phyloP scores from a whole-genome alignment of 2,329 filamentous ascomycete species.

The Colletotrichum sublineola region DNA sequence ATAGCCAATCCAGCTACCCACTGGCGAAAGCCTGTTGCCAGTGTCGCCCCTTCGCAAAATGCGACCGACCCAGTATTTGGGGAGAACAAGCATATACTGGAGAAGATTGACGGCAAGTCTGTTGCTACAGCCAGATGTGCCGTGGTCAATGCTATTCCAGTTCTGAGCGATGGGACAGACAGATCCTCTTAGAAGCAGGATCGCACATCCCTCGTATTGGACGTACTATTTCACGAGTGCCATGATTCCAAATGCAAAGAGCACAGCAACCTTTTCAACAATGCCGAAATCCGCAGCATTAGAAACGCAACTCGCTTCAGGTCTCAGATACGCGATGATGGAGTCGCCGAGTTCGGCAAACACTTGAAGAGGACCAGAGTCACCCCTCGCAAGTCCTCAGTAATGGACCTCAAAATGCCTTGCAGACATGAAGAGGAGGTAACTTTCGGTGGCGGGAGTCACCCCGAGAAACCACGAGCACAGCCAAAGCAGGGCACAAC shows the following conservation, averaged over 20 bases:
- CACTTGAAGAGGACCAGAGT: conserved; percentile 4
- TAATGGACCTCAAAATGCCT: conserved; percentile 13
- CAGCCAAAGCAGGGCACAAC: not conserved
- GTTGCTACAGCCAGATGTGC: conserved; percentile 8
- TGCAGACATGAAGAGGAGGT: not conserved
- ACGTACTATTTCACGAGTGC: conserved; percentile 32
- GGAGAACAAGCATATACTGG: not conserved
- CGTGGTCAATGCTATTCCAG: not conserved
- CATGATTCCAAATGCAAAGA: conserved; percentile 23
- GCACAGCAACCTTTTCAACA: conserved; percentile 18
- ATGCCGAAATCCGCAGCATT: conserved; percentile 39
- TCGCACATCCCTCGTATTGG: conserved; percentile 23
- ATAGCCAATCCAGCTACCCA: conserved; percentile 25
- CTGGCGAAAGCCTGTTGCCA: conserved; percentile 21
- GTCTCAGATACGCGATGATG: conserved; percentile 1
- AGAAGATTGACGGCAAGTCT: not conserved
- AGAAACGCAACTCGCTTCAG: conserved; percentile 32
- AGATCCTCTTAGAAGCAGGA: conserved; percentile 26
- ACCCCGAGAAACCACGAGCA: not conserved
- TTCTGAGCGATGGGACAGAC: not conserved
- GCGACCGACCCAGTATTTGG: conserved; percentile 12
- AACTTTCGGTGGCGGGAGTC: not conserved
- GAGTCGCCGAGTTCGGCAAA: conserved; percentile 15
- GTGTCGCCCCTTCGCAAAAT: conserved; percentile 11
- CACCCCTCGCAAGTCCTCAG: conserved; percentile 35